Base-by-base conservation (phyloP, 169 alveolate species). In the Babesia bigemina region DNA sequence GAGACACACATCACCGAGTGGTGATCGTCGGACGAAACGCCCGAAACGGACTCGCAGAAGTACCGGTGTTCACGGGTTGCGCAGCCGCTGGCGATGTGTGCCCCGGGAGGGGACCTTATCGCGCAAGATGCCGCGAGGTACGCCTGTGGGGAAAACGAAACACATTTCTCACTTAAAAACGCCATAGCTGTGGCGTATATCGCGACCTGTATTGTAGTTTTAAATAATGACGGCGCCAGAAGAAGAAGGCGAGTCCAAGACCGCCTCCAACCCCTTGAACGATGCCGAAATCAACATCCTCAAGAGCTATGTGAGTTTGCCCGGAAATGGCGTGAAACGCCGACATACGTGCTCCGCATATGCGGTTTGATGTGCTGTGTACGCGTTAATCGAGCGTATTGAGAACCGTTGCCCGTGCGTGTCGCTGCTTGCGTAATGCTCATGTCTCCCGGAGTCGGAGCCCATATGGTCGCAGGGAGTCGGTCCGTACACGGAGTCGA, bases 401-500 rank as follows among this genome's bases (percentile, higher is more conserved):
- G 39, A 33, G 6, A 33, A 33, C 39, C 10, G 39, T 33, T 2
- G 6, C 39, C 39, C 39, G 6, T 33, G 6, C 39, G 6, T 33
- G 39, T 33, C 6, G 39, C 39, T 33, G 50, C 19, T 45, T 10
- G 50, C 50, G 19, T 45, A 45, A 45, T 45, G 50, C 39, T 33
- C 39, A 33, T 33, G 39, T 33, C 39, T 33, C 39, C 39, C 6
- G 39, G 39, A 2, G 17, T 16, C 50, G 4, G 50, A 0, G 50
- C 19, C 8, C 19, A 45, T 61, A 21, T 19, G 6, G 10, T 21
- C 42, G 19, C 50, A 91, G 93, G 94, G 94, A 14, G 75, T 90
- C 36, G 94, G 94, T 21, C 94, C 94, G 29, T 91, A 91, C 42
- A 78, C 87, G 9, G 90, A 77, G 65, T 71, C 86, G 45, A 84